Evolutionary conservation across 2,329 filamentous ascomycete genomes (phyloP).

Genomic region (Stenocarpella maydis): DNA sequence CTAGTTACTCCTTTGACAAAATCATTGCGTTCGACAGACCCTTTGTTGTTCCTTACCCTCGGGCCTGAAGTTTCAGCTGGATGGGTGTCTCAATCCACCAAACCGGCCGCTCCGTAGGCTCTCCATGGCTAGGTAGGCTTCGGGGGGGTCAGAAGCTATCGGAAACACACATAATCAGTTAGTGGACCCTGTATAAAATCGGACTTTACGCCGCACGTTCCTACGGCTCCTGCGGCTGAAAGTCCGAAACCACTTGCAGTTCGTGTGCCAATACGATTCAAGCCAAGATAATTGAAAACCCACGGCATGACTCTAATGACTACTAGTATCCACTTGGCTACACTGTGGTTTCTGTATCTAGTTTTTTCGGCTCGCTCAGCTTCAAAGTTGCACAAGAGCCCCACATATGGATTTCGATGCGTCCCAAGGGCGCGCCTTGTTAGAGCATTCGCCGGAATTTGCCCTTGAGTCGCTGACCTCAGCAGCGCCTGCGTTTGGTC

Average conservation of each 20-base stretch:
- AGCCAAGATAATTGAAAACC: background rate
- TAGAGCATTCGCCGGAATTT: background rate
- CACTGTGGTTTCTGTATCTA: background rate
- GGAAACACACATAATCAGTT: background rate
- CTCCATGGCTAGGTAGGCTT: background rate
- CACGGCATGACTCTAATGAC: too few relatives aligned
- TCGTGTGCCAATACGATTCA: background rate
- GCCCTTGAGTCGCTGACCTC: background rate
- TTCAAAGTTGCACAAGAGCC: background rate
- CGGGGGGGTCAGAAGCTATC: background rate
- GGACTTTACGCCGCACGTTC: background rate
- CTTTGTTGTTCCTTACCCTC: background rate
- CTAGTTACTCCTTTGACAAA: background rate
- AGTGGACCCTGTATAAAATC: background rate
- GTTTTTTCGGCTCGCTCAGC: background rate
- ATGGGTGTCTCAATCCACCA: background rate
- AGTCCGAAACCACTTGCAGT: background rate
- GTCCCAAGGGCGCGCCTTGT: constrained; percentile 14
- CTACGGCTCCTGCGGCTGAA: background rate
- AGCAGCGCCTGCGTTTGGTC: background rate
- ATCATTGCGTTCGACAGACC: background rate
- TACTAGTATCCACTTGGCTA: background rate
- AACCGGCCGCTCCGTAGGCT: background rate
- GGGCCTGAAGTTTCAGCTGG: background rate
- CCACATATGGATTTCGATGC: background rate